These are phyloP conservation scores for Prunus kanzakura DNA, from an alignment of 306 rosid genomes.

Conservation along the genomic window DNA sequence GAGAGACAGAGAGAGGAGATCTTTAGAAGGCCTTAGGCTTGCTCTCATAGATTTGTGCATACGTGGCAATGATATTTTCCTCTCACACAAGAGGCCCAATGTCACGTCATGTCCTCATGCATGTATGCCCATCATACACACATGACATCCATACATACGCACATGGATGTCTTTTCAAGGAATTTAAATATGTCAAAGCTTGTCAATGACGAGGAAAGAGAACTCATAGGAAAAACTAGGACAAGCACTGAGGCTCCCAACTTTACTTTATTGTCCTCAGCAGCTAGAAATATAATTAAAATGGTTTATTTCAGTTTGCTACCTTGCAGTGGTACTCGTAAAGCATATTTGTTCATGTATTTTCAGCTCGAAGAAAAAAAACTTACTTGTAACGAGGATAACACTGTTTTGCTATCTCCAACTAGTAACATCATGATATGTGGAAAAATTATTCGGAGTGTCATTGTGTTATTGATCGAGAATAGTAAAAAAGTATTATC, in stretches of 20 bases:
- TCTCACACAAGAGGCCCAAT: conserved; percentile 31
- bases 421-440: rapidly evolving
- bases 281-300: neutral
- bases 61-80: conserved; percentile 95
- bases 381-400: rapidly evolving
- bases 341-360: too few relatives aligned
- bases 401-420: rapidly evolving
- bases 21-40: conserved; percentile 54
- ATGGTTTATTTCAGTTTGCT: too few relatives aligned
- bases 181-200: too few relatives aligned
- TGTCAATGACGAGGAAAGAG: conserved; percentile 2
- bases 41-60: conserved; percentile 29
- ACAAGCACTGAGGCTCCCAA: neutral
- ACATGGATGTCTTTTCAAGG: neutral
- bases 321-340: too few relatives aligned
- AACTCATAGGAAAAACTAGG: neutral
- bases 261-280: conserved; percentile 7
- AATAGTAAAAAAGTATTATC: too few relatives aligned
- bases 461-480: rapidly evolving
- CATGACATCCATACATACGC: neutral
- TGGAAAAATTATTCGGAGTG: rapidly evolving
- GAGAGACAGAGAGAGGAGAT: conserved; percentile 44
- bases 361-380: too few relatives aligned
- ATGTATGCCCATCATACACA: neutral
- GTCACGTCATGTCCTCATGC: conserved; percentile 32